Percentiles rank a stretch among this genome's conserved stretches.
Evolutionary conservation across 2,329 filamentous ascomycete species (phyloP).

Genomic region (Colletotrichum cuscutae): DNA sequence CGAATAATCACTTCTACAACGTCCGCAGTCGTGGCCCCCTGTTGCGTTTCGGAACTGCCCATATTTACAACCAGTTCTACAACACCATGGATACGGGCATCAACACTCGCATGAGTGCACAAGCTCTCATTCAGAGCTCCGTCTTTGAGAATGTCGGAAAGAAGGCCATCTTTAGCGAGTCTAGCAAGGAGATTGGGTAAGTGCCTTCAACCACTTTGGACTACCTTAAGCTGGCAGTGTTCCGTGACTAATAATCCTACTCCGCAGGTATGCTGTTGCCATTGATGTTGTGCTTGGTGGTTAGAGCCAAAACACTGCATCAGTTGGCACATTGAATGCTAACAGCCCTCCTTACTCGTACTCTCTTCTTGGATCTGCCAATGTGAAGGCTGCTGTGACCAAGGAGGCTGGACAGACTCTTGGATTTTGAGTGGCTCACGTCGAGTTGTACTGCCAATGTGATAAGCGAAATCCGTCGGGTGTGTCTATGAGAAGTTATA

Average conservation of each 20-base stretch:
- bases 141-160: conserved; percentile 55
- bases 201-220: background rate
- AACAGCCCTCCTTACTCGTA: conserved; percentile 61
- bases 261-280: conserved; percentile 45
- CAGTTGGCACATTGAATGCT: conserved; percentile 54
- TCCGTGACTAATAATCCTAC: background rate
- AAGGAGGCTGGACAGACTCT: conserved; percentile 47
- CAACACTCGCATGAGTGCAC: conserved; percentile 62
- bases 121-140: conserved; percentile 64
- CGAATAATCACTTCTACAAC: conserved; percentile 71
- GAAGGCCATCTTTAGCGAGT: conserved; percentile 38
- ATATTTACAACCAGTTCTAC: conserved; percentile 59
- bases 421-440: conserved; percentile 4
- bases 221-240: too few relatives aligned
- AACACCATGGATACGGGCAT: conserved; percentile 51
- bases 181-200: conserved; percentile 41
- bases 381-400: conserved; percentile 52
- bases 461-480: too few relatives aligned
- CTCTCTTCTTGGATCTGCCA: conserved; percentile 50
- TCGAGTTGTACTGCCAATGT: too few relatives aligned
- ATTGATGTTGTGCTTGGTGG: conserved; percentile 53
- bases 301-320: conserved; percentile 55
- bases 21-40: conserved; percentile 69
- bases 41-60: conserved; percentile 70
- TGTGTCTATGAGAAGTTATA: background rate